These are phyloP conservation scores for Fusarium sp. DNA, from an alignment of 2,329 filamentous ascomycete genomes.

Conservation along the genomic window DNA sequence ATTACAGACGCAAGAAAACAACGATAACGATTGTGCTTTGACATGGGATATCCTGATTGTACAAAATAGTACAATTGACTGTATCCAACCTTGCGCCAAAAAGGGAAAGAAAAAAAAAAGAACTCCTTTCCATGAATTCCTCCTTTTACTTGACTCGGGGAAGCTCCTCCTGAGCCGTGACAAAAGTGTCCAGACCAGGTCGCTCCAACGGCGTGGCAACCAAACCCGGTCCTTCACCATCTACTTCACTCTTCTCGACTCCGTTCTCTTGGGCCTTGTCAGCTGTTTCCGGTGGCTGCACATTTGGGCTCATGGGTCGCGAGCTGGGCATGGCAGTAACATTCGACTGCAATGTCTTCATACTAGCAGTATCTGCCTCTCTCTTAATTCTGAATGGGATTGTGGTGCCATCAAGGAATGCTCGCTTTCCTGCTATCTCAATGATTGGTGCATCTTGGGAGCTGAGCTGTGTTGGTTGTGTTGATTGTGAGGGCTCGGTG, in stretches of 20 bases:
- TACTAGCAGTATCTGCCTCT: conserved; percentile 75
- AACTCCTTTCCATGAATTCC: conserved; percentile 7
- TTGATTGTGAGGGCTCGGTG: conserved; percentile 26
- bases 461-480: conserved; percentile 29
- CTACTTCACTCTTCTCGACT: conserved; percentile 2
- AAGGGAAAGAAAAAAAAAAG: not conserved
- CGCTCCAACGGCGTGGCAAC: conserved; percentile 37
- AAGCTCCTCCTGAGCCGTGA: conserved; percentile 62
- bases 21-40: conserved; percentile 23
- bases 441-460: conserved; percentile 53
- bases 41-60: conserved; percentile 27
- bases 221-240: conserved; percentile 3
- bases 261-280: not conserved
- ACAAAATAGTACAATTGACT: conserved; percentile 26
- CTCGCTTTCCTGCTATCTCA: conserved; percentile 69
- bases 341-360: conserved; percentile 70
- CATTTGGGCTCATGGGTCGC: conserved; percentile 49
- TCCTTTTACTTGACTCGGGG: conserved; percentile 44
- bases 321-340: conserved; percentile 45
- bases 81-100: conserved; percentile 29
- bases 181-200: conserved; percentile 64
- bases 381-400: conserved; percentile 77
- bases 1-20: conserved; percentile 20
- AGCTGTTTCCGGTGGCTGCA: not conserved
- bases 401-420: conserved; percentile 74